Conservation (phyloP, 768 basidiomycete species). For the Podaxis sp. region DNA sequence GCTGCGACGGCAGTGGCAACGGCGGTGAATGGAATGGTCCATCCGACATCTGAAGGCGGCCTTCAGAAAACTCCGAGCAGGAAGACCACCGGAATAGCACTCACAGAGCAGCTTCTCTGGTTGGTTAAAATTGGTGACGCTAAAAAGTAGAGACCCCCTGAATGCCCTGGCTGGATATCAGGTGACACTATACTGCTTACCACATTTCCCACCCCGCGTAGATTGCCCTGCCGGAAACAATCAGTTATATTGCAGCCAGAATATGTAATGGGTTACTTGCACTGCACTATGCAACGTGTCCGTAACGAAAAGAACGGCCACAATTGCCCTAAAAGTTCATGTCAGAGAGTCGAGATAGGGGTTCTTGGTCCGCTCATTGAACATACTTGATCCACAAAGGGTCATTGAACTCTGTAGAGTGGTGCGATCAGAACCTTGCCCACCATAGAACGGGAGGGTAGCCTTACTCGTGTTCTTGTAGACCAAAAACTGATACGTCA, state of each 20-base stretch:
- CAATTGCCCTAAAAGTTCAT: conserved; percentile 23
- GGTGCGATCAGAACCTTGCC: conserved; percentile 11
- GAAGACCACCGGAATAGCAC: not conserved
- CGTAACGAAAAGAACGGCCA: conserved; percentile 27
- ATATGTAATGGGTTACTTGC: conserved; percentile 21
- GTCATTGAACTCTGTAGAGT: conserved; percentile 32
- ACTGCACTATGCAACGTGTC: conserved; percentile 35
- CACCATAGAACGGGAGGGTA: not conserved
- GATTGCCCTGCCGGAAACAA: conserved; percentile 18
- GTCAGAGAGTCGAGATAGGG: not conserved
- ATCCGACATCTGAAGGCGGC: conserved; percentile 29
- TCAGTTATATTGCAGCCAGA: not conserved
- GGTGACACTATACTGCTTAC: conserved; percentile 12
- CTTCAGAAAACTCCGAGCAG: not conserved
- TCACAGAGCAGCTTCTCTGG: conserved; percentile 27
- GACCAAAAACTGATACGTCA: conserved; percentile 30
- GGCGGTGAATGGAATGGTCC: conserved; percentile 49
- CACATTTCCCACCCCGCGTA: conserved; percentile 27
- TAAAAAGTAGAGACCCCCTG: conserved; percentile 5
- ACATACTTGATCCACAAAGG: conserved; percentile 30
- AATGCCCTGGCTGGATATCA: not conserved
- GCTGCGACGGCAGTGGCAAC: conserved; percentile 42
- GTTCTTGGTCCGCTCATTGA: not conserved
- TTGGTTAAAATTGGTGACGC: conserved; percentile 33
- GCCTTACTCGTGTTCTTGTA: conserved; percentile 29